phyloP scores from a whole-genome alignment of 345 rosid species.

The Bruguiera parviflora region DNA sequence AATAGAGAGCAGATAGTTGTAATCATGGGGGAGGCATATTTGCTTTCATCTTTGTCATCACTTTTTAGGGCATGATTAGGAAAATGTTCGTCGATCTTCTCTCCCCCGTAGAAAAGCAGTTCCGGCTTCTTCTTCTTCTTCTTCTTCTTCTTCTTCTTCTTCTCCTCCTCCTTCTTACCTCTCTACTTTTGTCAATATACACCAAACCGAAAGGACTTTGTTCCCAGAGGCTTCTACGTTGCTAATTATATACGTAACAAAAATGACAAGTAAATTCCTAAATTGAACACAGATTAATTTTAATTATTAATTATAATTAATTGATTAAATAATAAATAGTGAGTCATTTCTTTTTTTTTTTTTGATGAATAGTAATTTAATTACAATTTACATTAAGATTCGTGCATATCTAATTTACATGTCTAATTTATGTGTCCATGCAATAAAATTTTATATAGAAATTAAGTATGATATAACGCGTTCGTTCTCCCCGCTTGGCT shows the following conservation, averaged over 20 bases:
- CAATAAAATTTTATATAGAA: not conserved
- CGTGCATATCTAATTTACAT: too few species aligned
- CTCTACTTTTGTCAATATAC: slow-evolving; percentile 15
- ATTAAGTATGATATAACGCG: too few species aligned
- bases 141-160: slow-evolving; percentile 8
- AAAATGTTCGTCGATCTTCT: slow-evolving; percentile 52
- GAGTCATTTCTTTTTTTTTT: too few species aligned
- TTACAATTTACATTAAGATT: too few species aligned
- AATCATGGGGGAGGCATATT: slow-evolving; percentile 64
- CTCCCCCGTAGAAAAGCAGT: slow-evolving; percentile 21
- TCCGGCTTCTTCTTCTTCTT: slow-evolving; percentile 5
- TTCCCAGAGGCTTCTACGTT: slow-evolving; percentile 30
- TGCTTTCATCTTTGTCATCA: slow-evolving; percentile 80
- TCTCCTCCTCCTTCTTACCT: slow-evolving; percentile 17
- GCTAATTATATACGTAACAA: too few species aligned
- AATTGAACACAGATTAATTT: too few species aligned
- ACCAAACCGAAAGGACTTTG: slow-evolving; percentile 24
- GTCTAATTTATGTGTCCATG: too few species aligned
- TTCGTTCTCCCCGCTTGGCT: not conserved
- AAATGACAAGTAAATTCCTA: too few species aligned
- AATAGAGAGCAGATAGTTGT: slow-evolving; percentile 41
- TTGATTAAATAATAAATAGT: too few species aligned
- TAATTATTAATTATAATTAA: too few species aligned
- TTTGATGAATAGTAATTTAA: too few species aligned
- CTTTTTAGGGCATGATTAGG: slow-evolving; percentile 86